Percentiles rank a stretch among this genome's conserved stretches.
Evolutionary conservation across 371 early-diverging fungal species (phyloP).

Genomic region (Mortierella sp.): DNA sequence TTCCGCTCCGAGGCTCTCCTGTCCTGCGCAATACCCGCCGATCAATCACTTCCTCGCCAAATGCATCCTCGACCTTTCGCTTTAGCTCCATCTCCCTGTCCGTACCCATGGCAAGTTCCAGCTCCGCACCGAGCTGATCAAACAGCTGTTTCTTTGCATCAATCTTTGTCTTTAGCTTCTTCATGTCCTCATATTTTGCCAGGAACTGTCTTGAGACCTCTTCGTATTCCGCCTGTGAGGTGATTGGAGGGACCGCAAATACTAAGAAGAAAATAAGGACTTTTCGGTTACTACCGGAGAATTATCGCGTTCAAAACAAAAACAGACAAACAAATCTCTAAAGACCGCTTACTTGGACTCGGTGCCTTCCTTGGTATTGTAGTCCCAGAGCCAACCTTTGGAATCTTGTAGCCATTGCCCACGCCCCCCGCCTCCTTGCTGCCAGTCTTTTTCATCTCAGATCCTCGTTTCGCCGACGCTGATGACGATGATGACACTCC

Average conservation of each 20-base stretch:
- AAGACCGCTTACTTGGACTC: conserved; percentile 46
- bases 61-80: conserved; percentile 47
- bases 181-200: conserved; percentile 42
- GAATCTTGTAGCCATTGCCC: conserved; percentile 50
- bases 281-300: no score
- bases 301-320: no score
- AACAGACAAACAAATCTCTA: no score
- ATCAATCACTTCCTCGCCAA: conserved; percentile 44
- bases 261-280: no score
- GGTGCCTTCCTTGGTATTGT: conserved; percentile 30
- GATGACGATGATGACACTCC: background rate
- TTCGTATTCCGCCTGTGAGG: conserved; percentile 43
- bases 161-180: conserved; percentile 17
- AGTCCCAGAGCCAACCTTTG: conserved; percentile 39
- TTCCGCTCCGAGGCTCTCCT: conserved; percentile 35
- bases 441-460: conserved; percentile 34
- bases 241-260: conserved; percentile 42
- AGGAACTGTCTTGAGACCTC: conserved; percentile 30
- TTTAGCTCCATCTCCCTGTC: conserved; percentile 42
- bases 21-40: conserved; percentile 37
- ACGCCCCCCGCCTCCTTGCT: conserved; percentile 40
- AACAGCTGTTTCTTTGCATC: conserved; percentile 39
- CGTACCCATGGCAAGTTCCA: conserved; percentile 39
- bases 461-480: conserved; percentile 10
- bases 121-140: conserved; percentile 28